These are phyloP conservation scores for Monosporozyma yasuniensis DNA, from an alignment of 805 yeast genomes.

Conservation along the genomic window DNA sequence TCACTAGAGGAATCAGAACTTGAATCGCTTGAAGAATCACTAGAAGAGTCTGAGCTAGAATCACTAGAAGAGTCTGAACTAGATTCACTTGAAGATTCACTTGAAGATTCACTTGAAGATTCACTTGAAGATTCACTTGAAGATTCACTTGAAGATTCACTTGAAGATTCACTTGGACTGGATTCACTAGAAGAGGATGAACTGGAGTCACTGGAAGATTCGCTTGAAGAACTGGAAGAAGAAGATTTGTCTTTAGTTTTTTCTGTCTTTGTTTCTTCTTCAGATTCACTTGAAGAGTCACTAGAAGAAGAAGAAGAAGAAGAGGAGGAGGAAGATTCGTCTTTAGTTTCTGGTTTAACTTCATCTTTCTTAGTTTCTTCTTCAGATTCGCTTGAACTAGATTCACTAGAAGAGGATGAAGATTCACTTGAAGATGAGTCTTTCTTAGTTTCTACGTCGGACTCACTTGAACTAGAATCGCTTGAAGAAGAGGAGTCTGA, in stretches of 20 bases:
- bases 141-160: slow-evolving; percentile 11
- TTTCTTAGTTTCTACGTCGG: too few relatives aligned
- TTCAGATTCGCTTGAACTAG: too few relatives aligned
- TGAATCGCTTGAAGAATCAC: slow-evolving; percentile 10
- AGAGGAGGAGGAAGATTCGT: slow-evolving; percentile 1
- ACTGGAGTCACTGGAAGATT: slow-evolving; percentile 7
- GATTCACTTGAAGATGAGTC: slow-evolving; percentile 8
- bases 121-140: slow-evolving; percentile 10
- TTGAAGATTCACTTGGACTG: slow-evolving; percentile 10
- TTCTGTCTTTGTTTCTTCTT: background rate
- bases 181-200: slow-evolving; percentile 10
- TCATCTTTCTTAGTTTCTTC: background rate
- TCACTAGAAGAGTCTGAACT: too few relatives aligned
- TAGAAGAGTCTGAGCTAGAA: too few relatives aligned
- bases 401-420: background rate
- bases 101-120: slow-evolving; percentile 9
- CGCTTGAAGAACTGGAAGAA: too few relatives aligned
- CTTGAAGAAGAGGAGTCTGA: slow-evolving; percentile 12
- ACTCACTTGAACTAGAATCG: too few relatives aligned
- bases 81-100: too few relatives aligned
- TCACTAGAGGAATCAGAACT: slow-evolving; percentile 4
- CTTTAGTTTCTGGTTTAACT: background rate
- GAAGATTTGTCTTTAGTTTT: background rate
- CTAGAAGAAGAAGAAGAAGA: too few relatives aligned
- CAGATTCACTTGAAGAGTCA: too few relatives aligned